These are phyloP conservation scores for Schizophyllum commune DNA, from an alignment of 1,284 basidiomycete species.

Conservation along the genomic window DNA sequence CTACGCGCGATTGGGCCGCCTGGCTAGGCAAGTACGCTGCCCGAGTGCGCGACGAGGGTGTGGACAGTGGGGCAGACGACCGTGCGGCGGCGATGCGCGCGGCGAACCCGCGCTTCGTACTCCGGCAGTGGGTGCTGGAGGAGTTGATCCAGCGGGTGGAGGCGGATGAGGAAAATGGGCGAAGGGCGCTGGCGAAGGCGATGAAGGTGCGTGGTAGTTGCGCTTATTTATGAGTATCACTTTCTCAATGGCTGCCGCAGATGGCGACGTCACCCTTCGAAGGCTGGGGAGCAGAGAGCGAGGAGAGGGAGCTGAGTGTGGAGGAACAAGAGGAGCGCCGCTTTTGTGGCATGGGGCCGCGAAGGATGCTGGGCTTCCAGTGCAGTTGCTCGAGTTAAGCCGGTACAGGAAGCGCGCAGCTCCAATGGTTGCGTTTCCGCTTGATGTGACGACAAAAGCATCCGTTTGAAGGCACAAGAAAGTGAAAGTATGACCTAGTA, in stretches of 20 bases:
- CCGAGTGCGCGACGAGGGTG: conserved; percentile 51
- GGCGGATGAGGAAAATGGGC: conserved; percentile 48
- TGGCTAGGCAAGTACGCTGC: conserved; percentile 69
- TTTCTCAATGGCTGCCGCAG: conserved; percentile 25
- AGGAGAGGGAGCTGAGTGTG: conserved; percentile 34
- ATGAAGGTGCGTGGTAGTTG: conserved; percentile 46
- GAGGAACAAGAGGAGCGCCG: conserved; percentile 69
- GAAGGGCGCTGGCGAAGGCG: conserved; percentile 63
- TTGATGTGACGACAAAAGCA: no score
- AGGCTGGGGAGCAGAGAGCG: conserved; percentile 67
- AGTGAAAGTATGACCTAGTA: no score
- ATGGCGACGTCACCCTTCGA: conserved; percentile 81
- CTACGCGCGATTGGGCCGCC: conserved; percentile 39
- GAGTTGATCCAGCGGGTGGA: conserved; percentile 77
- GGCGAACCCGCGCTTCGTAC: conserved; percentile 81
- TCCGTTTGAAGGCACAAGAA: no score
- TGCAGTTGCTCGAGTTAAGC: conserved; percentile 83
- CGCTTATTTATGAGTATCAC: conserved; percentile 11
- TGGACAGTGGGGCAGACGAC: conserved; percentile 28
- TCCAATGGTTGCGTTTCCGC: no score
- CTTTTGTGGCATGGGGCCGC: conserved; percentile 73
- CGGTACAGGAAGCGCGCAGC: not conserved
- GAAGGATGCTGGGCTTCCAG: conserved; percentile 80
- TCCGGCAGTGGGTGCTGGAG: conserved; percentile 91
- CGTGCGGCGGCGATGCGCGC: conserved; percentile 29